Evolutionary conservation across 75 land plant genomes (phyloP).

Genomic region (Selaginella moellendorffii): DNA sequence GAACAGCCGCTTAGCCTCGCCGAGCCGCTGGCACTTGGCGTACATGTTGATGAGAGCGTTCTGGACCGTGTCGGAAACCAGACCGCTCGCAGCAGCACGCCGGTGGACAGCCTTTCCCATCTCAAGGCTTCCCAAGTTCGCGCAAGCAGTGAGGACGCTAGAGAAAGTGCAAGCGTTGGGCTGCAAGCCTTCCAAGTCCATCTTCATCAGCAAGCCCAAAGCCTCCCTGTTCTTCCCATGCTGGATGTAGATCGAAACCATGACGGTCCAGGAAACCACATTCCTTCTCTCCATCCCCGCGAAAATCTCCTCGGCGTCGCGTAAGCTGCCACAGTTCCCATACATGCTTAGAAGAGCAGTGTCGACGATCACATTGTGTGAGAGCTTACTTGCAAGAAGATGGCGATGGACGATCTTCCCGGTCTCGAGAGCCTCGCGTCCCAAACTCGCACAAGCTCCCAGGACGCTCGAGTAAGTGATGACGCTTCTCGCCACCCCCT

Average conservation of each 20-base stretch:
- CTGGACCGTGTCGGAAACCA: neutral
- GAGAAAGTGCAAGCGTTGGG: neutral
- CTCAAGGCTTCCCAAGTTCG: neutral
- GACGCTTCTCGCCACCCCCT: constrained; percentile 34
- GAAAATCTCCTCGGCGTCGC: neutral
- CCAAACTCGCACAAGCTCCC: constrained; percentile 36
- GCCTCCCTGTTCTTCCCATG: neutral
- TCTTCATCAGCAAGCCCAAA: neutral
- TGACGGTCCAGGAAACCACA: neutral
- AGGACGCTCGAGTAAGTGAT: constrained; percentile 44
- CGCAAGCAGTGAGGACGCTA: neutral
- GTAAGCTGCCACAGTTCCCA: constrained; percentile 7
- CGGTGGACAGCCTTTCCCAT: neutral
- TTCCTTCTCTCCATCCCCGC: neutral
- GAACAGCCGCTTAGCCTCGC: neutral
- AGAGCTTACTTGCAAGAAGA: neutral
- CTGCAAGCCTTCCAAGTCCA: neutral
- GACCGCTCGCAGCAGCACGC: neutral
- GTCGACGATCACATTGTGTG: neutral
- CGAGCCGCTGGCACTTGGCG: neutral
- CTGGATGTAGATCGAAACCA: neutral
- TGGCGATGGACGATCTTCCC: neutral
- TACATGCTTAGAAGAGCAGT: constrained; percentile 4
- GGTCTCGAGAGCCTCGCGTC: neutral
- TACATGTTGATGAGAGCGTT: constrained; percentile 9